Conservation (phyloP, 1,284 basidiomycete species). For the Puccinia coronata region DNA sequence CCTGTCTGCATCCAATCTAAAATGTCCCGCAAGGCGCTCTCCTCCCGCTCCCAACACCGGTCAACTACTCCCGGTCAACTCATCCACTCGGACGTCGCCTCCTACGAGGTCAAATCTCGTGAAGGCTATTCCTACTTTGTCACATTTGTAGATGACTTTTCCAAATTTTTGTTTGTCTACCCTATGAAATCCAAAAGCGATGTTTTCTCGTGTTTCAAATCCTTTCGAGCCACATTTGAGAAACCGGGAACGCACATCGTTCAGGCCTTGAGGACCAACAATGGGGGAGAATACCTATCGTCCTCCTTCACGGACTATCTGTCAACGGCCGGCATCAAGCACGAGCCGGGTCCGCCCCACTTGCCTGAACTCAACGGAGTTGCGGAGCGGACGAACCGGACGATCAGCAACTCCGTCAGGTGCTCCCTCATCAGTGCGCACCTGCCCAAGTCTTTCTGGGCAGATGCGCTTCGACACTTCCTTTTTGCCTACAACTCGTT, state of each 20-base stretch:
- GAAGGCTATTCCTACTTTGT: too few relatives aligned
- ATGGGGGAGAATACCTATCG: constrained; percentile 1
- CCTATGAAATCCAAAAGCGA: constrained; percentile 13
- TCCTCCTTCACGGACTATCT: not conserved
- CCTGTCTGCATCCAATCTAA: too few relatives aligned
- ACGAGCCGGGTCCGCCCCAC: constrained; percentile 22
- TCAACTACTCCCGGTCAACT: not conserved
- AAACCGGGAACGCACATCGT: constrained; percentile 50
- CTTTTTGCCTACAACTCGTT: not conserved
- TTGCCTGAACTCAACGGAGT: constrained; percentile 16
- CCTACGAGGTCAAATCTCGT: too few relatives aligned
- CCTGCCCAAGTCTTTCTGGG: constrained; percentile 12
- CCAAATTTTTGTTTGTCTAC: constrained; percentile 2
- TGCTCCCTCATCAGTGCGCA: not conserved
- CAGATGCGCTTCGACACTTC: not conserved
- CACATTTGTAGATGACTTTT: constrained; percentile 5
- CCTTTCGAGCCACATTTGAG: constrained; percentile 56
- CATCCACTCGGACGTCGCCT: constrained; percentile 28
- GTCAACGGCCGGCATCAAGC: not conserved
- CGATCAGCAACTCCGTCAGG: not conserved
- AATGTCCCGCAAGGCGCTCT: not conserved
- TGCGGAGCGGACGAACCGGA: constrained; percentile 5
- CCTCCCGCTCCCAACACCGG: not conserved
- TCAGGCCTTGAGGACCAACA: not conserved
- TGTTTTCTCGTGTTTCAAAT: constrained; percentile 54